Evolutionary conservation across 306 rosid genomes (phyloP).

Genomic region (Vigna unguiculata): DNA sequence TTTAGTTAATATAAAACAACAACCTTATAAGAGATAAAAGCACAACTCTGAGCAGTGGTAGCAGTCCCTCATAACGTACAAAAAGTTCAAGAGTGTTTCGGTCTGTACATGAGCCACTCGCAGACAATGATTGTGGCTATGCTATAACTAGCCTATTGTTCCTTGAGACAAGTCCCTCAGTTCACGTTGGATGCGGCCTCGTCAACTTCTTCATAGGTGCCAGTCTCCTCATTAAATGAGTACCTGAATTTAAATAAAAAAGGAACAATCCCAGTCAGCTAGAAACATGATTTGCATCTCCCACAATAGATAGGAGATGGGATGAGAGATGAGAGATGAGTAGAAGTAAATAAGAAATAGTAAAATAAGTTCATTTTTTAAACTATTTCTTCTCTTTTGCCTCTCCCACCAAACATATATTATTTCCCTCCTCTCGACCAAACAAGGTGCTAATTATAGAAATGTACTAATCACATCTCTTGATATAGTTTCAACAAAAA

Average conservation of each 20-base stretch:
- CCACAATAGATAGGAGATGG: background rate
- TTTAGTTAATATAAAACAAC: background rate
- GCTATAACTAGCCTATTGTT: slow-evolving; percentile 22
- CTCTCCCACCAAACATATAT: too few relatives aligned
- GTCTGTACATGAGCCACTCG: slow-evolving; percentile 42
- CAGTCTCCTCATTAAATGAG: slow-evolving; percentile 67
- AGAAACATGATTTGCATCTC: background rate
- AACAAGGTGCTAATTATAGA: background rate
- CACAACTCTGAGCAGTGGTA: slow-evolving; percentile 7
- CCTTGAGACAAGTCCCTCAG: slow-evolving; percentile 38
- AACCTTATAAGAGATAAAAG: slow-evolving; percentile 22
- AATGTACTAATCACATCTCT: slow-evolving; percentile 15
- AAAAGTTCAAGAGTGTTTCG: slow-evolving; percentile 32
- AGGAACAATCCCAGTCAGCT: slow-evolving; percentile 29
- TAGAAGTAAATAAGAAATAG: too few relatives aligned
- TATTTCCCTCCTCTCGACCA: too few relatives aligned
- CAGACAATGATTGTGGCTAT: slow-evolving; percentile 32
- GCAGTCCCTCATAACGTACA: background rate
- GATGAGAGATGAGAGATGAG: too few relatives aligned
- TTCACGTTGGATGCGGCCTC: slow-evolving; percentile 52
- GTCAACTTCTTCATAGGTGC: slow-evolving; percentile 61
- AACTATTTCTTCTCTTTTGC: too few relatives aligned
- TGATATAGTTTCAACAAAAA: slow-evolving; percentile 28
- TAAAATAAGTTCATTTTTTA: too few relatives aligned
- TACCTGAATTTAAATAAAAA: slow-evolving; percentile 47